phyloP scores from a whole-genome alignment of 306 rosid genomes.

The Acmispon strigosus region DNA sequence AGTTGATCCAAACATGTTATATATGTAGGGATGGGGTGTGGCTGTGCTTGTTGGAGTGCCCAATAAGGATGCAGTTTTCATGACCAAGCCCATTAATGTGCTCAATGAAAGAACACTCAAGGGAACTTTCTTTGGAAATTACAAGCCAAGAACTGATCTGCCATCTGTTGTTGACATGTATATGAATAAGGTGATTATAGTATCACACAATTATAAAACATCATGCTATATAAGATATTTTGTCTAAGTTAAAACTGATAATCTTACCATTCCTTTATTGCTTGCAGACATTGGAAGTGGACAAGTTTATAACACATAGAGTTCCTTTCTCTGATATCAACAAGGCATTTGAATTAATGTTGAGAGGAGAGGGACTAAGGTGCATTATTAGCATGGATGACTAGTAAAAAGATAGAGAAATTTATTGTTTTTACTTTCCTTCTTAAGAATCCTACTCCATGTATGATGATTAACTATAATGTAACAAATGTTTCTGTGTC shows the following conservation, averaged over 20 bases:
- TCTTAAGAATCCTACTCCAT: neutral
- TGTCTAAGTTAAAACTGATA: neutral
- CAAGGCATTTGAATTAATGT: conserved; percentile 44
- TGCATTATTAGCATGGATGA: conserved; percentile 44
- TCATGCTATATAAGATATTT: neutral
- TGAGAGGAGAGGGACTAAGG: conserved; percentile 35
- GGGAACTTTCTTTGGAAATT: conserved; percentile 56
- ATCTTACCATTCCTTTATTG: neutral
- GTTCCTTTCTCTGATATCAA: conserved; percentile 47
- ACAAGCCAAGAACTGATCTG: conserved; percentile 42
- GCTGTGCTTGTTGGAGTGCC: conserved; percentile 54
- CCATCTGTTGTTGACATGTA: conserved; percentile 46
- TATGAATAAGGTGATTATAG: conserved; percentile 35
- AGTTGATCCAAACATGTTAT: neutral
- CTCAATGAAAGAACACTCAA: conserved; percentile 38
- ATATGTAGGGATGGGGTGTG: conserved; percentile 45
- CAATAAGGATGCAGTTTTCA: conserved; percentile 33
- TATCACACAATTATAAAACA: neutral
- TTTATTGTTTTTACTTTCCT: neutral
- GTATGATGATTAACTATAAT: neutral
- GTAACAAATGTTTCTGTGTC: neutral
- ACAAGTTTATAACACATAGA: conserved; percentile 41
- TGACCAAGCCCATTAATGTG: conserved; percentile 35
- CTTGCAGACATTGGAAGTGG: conserved; percentile 37
- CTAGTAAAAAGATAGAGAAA: neutral